phyloP scores from a whole-genome alignment of 139 green algal species.

The Limnomonas spitsbergensis region DNA sequence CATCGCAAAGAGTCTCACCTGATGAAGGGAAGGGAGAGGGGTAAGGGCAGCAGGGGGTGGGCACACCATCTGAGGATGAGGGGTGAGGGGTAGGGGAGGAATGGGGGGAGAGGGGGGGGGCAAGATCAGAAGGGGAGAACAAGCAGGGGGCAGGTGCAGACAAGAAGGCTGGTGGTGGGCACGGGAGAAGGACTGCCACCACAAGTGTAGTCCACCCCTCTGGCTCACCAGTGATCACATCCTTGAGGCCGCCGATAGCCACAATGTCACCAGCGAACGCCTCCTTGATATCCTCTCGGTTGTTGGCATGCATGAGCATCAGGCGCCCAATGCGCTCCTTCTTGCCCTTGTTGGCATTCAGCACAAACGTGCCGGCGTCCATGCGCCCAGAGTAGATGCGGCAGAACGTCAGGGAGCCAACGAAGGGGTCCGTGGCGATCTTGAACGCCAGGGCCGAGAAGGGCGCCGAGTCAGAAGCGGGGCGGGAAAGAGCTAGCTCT shows the following conservation, averaged over 20 bases:
- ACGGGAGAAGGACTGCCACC: too few relatives aligned
- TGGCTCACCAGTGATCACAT: constrained; percentile 25
- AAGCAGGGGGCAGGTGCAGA: too few relatives aligned
- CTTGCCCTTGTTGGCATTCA: constrained; percentile 92
- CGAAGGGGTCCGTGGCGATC: constrained; percentile 96
- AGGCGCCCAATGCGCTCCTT: constrained; percentile 97
- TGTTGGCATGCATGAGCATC: constrained; percentile 99
- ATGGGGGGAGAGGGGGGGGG: too few relatives aligned
- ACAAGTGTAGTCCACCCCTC: too few relatives aligned
- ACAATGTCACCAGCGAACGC: constrained; percentile 93
- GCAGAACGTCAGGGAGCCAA: constrained; percentile 93
- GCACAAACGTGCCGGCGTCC: constrained; percentile 80
- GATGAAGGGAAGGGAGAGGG: background rate
- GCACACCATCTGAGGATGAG: too few relatives aligned
- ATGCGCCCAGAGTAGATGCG: constrained; percentile 85
- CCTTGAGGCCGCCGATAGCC: constrained; percentile 92
- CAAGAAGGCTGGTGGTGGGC: too few relatives aligned
- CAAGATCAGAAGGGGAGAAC: too few relatives aligned
- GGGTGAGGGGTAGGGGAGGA: too few relatives aligned
- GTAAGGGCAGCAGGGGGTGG: too few relatives aligned
- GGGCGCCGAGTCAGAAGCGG: constrained; percentile 74
- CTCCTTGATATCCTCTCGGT: constrained; percentile 91
- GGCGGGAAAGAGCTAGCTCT: constrained; percentile 72
- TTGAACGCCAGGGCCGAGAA: constrained; percentile 98
- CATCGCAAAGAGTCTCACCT: constrained; percentile 91